These are phyloP conservation scores for button mushroom (Agaricus bisporus) DNA, from an alignment of 768 basidiomycete genomes.

Conservation along the genomic window DNA sequence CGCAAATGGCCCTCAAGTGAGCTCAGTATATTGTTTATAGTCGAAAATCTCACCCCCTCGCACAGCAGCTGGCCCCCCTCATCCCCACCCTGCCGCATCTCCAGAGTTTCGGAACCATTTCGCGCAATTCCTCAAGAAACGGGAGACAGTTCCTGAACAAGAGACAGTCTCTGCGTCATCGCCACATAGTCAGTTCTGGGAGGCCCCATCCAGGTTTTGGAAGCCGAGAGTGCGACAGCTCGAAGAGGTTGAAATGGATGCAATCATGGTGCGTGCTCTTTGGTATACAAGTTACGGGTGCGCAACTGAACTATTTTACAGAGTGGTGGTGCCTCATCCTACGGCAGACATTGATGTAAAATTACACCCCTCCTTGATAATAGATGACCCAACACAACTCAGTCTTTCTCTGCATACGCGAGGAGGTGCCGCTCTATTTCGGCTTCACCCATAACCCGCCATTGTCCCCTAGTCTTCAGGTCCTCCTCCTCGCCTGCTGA, in stretches of 20 bases:
- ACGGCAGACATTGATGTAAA: constrained; percentile 32
- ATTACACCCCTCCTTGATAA: constrained; percentile 10
- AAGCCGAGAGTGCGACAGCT: constrained; percentile 41
- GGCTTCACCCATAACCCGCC: constrained; percentile 72
- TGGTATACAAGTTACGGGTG: neutral
- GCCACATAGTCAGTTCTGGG: constrained; percentile 51
- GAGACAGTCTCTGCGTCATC: constrained; percentile 7
- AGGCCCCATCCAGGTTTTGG: constrained; percentile 59
- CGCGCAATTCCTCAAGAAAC: constrained; percentile 34
- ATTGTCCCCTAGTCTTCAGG: constrained; percentile 63
- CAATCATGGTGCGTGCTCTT: constrained; percentile 47
- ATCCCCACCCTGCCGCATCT: constrained; percentile 66
- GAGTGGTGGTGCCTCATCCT: constrained; percentile 69
- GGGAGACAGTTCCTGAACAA: constrained; percentile 19
- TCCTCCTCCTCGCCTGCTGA: constrained; percentile 71
- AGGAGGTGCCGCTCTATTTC: constrained; percentile 78
- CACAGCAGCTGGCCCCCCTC: constrained; percentile 32
- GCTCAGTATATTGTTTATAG: constrained; percentile 11
- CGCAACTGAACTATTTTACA: constrained; percentile 19
- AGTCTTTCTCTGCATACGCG: constrained; percentile 90
- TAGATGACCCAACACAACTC: constrained; percentile 9
- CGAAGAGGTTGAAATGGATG: constrained; percentile 56
- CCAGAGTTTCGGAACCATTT: constrained; percentile 49
- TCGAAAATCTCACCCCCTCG: constrained; percentile 4
- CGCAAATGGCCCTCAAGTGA: constrained; percentile 43